Percentiles rank a stretch among this genome's conserved stretches.
Conservation (phyloP, 306 rosid genomes). For the Quillaja saponaria region DNA sequence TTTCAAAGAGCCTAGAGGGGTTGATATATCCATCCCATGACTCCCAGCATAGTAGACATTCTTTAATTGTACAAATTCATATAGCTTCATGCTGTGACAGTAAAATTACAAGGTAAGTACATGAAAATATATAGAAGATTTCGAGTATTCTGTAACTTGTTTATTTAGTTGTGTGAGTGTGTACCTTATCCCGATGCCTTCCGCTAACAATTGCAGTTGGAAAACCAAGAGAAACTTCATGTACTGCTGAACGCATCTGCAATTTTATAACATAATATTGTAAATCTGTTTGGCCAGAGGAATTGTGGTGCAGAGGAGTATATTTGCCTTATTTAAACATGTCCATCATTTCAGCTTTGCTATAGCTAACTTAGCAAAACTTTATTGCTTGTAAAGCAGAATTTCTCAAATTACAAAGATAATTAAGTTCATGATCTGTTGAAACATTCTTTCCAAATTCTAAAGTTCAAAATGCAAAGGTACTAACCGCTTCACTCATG, state of each 20-base stretch:
- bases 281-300: background rate
- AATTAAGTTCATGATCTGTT: too few species aligned
- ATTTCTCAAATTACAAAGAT: too few species aligned
- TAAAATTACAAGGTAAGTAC: background rate
- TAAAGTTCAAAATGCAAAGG: too few species aligned
- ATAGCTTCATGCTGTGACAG: conserved; percentile 37
- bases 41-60: conserved; percentile 65
- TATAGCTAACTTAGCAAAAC: too few species aligned
- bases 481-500: conserved; percentile 49
- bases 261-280: background rate
- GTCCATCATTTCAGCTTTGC: too few species aligned
- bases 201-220: conserved; percentile 62
- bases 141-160: background rate
- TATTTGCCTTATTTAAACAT: too few species aligned
- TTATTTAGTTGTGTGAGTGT: conserved; percentile 3
- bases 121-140: background rate
- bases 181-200: conserved; percentile 54
- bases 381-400: too few species aligned
- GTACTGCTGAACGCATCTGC: conserved; percentile 55
- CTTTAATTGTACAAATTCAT: conserved; percentile 50
- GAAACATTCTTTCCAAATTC: too few species aligned
- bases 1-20: conserved; percentile 46
- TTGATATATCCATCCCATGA: conserved; percentile 75
- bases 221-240: conserved; percentile 42
- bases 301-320: too few species aligned